Base-by-base conservation (phyloP, 345 rosid species). In the Populus nigra region DNA sequence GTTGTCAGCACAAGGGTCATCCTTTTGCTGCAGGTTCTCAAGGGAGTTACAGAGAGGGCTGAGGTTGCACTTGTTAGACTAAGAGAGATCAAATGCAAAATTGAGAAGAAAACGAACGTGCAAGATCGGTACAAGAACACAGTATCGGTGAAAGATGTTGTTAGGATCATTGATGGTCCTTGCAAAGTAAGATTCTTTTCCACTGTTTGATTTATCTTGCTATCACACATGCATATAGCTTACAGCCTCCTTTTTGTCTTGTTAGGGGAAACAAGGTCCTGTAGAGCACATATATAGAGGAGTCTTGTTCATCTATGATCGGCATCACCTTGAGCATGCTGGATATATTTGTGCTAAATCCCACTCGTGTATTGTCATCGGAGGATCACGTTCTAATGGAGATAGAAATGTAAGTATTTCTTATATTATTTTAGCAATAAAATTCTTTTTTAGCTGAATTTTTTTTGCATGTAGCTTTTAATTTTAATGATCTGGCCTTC, bases 301-400 rank as follows among this genome's bases (percentile, higher is more conserved):
- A 70, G 82, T 93, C 63, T 73, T 96, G 76, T 96, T 96, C 67
- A 82, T 96, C 57, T 85, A 87, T 81, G 99, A 96, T 79, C 93
- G 97, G 13, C 97, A 91, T 85, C 98, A 93, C 81, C 91, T 93
- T 71, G 99, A 96, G 87, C 99, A 96, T 89, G 97, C 97, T 29
- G 98, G 99, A 53, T 96, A 90, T 82, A 92, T 93, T 49, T 96
- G 99, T 76, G 93, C 90, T 75, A 96, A 93, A 83, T 76, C 95
- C 47, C 88, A 83, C 78, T 87, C 92, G 29, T 93, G 97, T 77
- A 39, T 76, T 83, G 83, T 96, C 75, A 94, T 96, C 35, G 98
- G 99, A 80, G 99, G 96, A 71, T 88, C 94, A 79, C 91, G 90
- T 75, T 65, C 90, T 80, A 88, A 87, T 73, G 84, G 88, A 63